Evolutionary conservation across 2,329 filamentous ascomycete species (phyloP).

Genomic region (Penicillium sp.): DNA sequence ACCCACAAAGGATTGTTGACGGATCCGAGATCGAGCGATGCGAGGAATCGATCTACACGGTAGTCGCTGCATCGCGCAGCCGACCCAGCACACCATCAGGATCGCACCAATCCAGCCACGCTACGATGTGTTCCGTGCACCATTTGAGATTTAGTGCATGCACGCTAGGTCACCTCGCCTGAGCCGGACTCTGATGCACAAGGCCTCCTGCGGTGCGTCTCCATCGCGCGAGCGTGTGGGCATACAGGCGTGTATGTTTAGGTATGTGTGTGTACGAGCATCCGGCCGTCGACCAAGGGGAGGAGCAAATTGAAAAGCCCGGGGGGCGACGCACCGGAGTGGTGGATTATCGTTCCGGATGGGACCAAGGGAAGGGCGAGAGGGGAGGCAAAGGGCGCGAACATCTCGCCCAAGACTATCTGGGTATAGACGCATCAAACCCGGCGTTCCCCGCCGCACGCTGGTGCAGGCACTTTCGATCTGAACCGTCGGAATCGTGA

Average conservation of each 20-base stretch:
- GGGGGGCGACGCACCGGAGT: too few species aligned
- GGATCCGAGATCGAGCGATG: slow-evolving; percentile 14
- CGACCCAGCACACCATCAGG: slow-evolving; percentile 16
- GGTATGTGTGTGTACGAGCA: slow-evolving; percentile 6
- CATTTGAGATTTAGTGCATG: slow-evolving; percentile 23
- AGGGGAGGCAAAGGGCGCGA: too few species aligned
- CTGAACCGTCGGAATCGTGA: slow-evolving; percentile 25
- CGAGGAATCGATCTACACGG: slow-evolving; percentile 23
- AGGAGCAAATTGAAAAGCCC: too few species aligned
- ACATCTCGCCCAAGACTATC: not conserved
- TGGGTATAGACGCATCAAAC: slow-evolving; percentile 1
- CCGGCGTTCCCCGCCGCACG: slow-evolving; percentile 13
- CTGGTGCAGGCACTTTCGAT: slow-evolving; percentile 19
- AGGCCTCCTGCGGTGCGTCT: slow-evolving; percentile 4
- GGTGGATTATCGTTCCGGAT: too few species aligned
- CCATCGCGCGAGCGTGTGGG: slow-evolving; percentile 4
- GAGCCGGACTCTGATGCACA: slow-evolving; percentile 17
- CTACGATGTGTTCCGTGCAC: slow-evolving; percentile 21
- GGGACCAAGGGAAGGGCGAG: not conserved
- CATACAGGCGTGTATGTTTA: not conserved
- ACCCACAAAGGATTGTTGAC: slow-evolving; percentile 15
- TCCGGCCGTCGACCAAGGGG: slow-evolving; percentile 5
- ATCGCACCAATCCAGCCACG: slow-evolving; percentile 25
- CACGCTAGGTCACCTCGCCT: slow-evolving; percentile 26
- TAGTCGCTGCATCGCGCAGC: slow-evolving; percentile 17